Base-by-base conservation (phyloP, 768 basidiomycete genomes). In the Suillus luteus region DNA sequence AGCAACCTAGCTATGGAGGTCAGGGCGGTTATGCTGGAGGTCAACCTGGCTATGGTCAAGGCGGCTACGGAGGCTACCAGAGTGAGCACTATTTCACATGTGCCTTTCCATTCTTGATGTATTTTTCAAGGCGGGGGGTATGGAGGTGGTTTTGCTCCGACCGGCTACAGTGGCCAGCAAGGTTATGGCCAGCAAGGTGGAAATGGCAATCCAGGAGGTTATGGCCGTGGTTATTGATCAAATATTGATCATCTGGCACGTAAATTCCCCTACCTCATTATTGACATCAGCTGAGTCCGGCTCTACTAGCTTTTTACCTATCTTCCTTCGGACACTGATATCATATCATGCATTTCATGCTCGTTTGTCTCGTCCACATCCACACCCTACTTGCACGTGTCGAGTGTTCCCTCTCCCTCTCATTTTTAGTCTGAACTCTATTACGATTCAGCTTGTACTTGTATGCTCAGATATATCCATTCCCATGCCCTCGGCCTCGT, bases 131-230 rank as follows among this genome's bases (percentile, higher is more conserved):
- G 64, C 3, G 67, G 67, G 10, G 77, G 69, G 58, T 74, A 75
- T 17, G 0, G 3, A 9, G 55, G 55, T 10, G 55, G 52, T 17
- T 60, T 60, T 17, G 31, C 59, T 24, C 52, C 59, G 2, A 33
- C 59, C 5, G 75, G 65, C 40, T 75, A 74, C 44, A 70, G 73
- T 55, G 51, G 58, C 35, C 72, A 71, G 46, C 76, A 67, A 43
- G 1, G 37, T 24, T 70, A 67, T 2, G 62, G 65, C 33, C 15
- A 51, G 51, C 41, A 51, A 61, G 57, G 69, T 10, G 77, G 77
- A 43, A 71, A 72, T 27, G 65, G 71, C 37, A 75, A 79, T 43
- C 73, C 75, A 61, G 79, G 77, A 70, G 74, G 69, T 73, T 55
- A 68, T 24, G 55, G 55, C 17, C 55, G 55, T 2, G 55, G 55